phyloP scores from a whole-genome alignment of 306 rosid species.

The Delonix regia region DNA sequence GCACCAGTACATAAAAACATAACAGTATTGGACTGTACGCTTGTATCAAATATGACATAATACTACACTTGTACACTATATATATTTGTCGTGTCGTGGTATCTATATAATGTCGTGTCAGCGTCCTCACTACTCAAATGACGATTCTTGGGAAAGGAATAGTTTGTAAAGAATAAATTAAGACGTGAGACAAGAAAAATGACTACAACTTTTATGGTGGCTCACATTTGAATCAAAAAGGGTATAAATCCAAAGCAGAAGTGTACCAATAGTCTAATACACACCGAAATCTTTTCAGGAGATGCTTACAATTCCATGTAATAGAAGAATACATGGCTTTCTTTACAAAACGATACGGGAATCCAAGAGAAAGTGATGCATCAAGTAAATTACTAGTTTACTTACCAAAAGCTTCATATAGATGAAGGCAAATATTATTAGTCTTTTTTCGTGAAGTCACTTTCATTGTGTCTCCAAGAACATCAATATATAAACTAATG shows the following conservation, averaged over 20 bases:
- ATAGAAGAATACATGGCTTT: conserved; percentile 11
- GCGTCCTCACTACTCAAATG: background rate
- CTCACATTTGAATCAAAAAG: background rate
- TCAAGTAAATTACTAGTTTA: conserved; percentile 29
- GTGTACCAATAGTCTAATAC: background rate
- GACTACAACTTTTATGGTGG: background rate
- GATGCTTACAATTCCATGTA: conserved; percentile 17
- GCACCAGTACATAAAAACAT: background rate
- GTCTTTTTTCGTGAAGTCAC: conserved; percentile 28
- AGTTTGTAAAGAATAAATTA: background rate
- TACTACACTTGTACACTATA: background rate
- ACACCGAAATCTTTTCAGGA: conserved; percentile 3
- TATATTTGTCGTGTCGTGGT: background rate
- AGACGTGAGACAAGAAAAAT: background rate
- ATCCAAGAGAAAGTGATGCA: conserved; percentile 43
- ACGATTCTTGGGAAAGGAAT: background rate
- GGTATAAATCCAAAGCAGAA: conserved; percentile 2
- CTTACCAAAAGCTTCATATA: conserved; percentile 30
- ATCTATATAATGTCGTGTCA: background rate
- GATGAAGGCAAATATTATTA: conserved; percentile 32
- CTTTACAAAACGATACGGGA: conserved; percentile 34
- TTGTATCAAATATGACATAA: background rate
- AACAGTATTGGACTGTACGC: background rate
- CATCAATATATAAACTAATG: conserved; percentile 6
- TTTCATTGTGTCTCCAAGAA: conserved; percentile 32